phyloP scores from a whole-genome alignment of 2,329 filamentous ascomycete genomes.

The Talaromyces sp. region DNA sequence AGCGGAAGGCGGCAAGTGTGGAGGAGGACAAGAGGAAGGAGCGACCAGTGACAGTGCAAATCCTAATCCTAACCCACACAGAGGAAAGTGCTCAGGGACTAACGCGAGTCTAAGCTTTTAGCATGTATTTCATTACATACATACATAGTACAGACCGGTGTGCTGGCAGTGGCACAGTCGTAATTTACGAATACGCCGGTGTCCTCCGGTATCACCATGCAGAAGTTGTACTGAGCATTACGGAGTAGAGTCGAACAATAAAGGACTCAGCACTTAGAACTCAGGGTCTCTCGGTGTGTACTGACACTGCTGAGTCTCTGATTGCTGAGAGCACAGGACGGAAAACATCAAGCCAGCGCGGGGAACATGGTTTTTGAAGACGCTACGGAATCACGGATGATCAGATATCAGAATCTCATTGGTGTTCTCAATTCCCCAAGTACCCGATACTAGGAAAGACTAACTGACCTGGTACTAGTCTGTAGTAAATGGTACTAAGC shows the following conservation, averaged over 20 bases:
- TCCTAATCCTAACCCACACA: background rate
- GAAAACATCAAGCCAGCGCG: background rate
- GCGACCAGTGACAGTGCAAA: slow-evolving; percentile 8
- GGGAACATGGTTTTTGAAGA: slow-evolving; percentile 1
- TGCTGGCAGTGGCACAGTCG: background rate
- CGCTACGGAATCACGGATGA: background rate
- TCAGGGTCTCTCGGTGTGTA: background rate
- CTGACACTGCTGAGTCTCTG: background rate
- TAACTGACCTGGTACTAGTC: background rate
- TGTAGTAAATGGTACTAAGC: background rate
- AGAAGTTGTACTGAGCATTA: background rate
- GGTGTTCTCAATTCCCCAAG: background rate
- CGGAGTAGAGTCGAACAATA: background rate
- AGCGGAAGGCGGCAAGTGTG: slow-evolving; percentile 12
- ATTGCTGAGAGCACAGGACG: background rate
- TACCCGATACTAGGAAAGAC: slow-evolving; percentile 1
- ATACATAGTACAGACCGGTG: background rate
- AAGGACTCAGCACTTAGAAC: background rate
- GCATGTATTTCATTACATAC: background rate
- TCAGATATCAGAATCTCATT: background rate
- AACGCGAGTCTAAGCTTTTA: slow-evolving; percentile 5
- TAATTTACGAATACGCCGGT: slow-evolving; percentile 1
- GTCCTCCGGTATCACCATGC: background rate
- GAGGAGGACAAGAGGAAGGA: slow-evolving; percentile 8
- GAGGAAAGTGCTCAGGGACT: slow-evolving; percentile 8